Evolutionary conservation across 2,329 filamentous ascomycete genomes (phyloP).

Genomic region (Xylariomycetidae sp.): DNA sequence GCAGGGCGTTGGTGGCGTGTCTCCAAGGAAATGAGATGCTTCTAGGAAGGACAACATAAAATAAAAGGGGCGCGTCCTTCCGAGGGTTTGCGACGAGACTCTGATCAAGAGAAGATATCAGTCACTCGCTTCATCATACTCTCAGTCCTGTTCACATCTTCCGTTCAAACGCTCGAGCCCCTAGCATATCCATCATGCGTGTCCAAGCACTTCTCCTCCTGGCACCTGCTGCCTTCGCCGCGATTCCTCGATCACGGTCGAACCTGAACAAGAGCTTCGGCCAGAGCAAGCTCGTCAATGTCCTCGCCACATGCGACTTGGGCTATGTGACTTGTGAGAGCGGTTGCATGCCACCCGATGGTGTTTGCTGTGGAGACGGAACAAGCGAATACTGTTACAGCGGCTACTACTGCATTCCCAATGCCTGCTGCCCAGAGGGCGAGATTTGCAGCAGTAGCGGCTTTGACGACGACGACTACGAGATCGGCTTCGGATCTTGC

Average conservation of each 20-base stretch:
- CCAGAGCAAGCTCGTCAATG: conserved; percentile 12
- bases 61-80: too few species aligned
- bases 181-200: conserved; percentile 15
- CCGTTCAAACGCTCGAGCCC: too few species aligned
- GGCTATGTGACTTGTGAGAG: conserved; percentile 16
- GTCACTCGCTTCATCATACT: too few species aligned
- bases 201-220: conserved; percentile 12
- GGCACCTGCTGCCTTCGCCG: conserved; percentile 10
- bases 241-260: conserved; percentile 9
- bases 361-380: conserved; percentile 18
- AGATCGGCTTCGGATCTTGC: conserved; percentile 6
- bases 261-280: conserved; percentile 7
- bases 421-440: conserved; percentile 19
- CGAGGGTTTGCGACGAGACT: too few species aligned
- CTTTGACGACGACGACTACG: conserved; percentile 3
- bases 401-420: conserved; percentile 17
- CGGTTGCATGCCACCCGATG: conserved; percentile 13
- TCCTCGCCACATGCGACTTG: conserved; percentile 10
- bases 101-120: too few species aligned
- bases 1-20: too few species aligned
- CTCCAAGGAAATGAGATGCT: too few species aligned
- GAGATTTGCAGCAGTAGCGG: conserved; percentile 11
- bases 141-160: too few species aligned
- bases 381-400: conserved; percentile 17
- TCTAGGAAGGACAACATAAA: too few species aligned